Evolutionary conservation across 306 rosid genomes (phyloP), one percentile per base, ranked within the genome.

Genomic region (Senna tora): DNA sequence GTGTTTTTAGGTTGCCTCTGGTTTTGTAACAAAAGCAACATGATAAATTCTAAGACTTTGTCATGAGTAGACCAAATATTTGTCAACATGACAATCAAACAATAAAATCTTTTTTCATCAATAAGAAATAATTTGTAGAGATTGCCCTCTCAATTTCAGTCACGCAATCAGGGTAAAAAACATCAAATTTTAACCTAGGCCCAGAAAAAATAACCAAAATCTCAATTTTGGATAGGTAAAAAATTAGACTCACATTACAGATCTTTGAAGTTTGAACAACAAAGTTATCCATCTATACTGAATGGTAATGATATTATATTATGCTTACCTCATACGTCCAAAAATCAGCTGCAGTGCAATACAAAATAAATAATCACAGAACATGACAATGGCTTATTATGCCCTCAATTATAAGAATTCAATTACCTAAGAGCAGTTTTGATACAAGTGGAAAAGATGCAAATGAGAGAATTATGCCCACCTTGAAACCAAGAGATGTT

Each of bases 401-500:
- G 41, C 7, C 25, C 41, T 51, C 32, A 43, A 41, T 66, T 21
- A 20, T 22, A 49, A 9, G 20, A 13, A 41, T 9, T 47, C 41
- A 20, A 30, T 43, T 64, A 14, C 65, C 10, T 36, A 21, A 46
- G 62, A 39, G 25, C 61, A 67, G 52, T 21, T 3, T 30, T 13
- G 17, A 72, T 39, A 46, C 12, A 0, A 67, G 42, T 12, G 41
- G 56, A 15, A 51, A 61, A 65, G 43, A 52, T 21, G 36, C 50
- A 74, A 43, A 17, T 22, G 13, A 14, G 22, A 53, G 53, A 42
- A 72, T 6, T 19, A 67, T 20, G 60, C 49, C 16, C 20, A 60
- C 67, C 36, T 39, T 32, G 72, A 70, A 34, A 42, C 62, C 50
- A 45, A 58, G 21, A 55, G 62, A 72, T 14, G 59, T 67, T 78